Evolutionary conservation across 345 rosid genomes (phyloP).

Genomic region (Salix exigua): DNA sequence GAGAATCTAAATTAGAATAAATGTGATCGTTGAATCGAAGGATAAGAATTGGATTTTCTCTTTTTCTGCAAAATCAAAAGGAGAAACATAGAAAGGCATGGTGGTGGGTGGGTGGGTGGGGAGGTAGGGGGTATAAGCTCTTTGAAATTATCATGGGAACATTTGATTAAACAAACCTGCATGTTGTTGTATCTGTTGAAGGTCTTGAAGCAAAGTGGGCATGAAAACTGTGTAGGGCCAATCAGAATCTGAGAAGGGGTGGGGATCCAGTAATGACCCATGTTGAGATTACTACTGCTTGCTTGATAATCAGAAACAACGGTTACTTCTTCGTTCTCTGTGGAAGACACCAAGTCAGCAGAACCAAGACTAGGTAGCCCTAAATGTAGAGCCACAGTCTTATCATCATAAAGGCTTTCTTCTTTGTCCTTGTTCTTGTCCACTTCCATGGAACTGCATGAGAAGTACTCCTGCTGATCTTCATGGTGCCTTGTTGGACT

Average conservation of each 20-base stretch:
- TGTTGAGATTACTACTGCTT: conserved; percentile 41
- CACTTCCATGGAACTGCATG: conserved; percentile 40
- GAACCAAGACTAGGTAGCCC: conserved; percentile 61
- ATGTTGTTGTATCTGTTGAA: conserved; percentile 99
- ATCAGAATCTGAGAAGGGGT: conserved; percentile 96
- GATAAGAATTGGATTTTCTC: conserved; percentile 15
- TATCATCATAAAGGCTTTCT: conserved; percentile 29
- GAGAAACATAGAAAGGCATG: conserved; percentile 16
- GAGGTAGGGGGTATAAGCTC: conserved; percentile 20
- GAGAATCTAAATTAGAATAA: conserved; percentile 15
- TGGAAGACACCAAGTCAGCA: conserved; percentile 34
- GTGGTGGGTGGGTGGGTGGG: conserved; percentile 10
- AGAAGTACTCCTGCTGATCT: conserved; percentile 18
- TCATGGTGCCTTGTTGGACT: conserved; percentile 58
- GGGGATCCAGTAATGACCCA: conserved; percentile 95
- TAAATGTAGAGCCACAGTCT: conserved; percentile 67
- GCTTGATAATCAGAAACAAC: conserved; percentile 29
- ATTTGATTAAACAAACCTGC: conserved; percentile 54
- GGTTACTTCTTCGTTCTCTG: conserved; percentile 49
- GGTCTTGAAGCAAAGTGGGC: conserved; percentile 97
- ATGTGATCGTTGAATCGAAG: conserved; percentile 27
- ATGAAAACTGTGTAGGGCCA: conserved; percentile 97
- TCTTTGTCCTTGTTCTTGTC: conserved; percentile 37
- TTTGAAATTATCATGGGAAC: not conserved
- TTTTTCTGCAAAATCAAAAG: conserved; percentile 27